phyloP scores from a whole-genome alignment of 2,329 filamentous ascomycete genomes.

The Leptodontidium sp. region DNA sequence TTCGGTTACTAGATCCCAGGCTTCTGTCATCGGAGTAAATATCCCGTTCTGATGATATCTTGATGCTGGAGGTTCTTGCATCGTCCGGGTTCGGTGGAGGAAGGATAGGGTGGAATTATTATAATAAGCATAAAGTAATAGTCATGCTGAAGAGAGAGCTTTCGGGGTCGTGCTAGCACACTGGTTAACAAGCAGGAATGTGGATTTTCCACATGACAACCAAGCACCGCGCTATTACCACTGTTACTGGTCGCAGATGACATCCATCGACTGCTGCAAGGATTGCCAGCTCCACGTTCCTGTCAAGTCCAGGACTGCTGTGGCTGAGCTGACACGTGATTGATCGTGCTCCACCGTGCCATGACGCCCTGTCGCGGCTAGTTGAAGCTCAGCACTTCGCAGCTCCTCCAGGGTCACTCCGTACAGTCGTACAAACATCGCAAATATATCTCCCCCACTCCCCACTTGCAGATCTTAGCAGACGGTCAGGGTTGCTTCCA shows the following conservation, averaged over 20 bases:
- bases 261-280: too few relatives aligned
- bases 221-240: too few relatives aligned
- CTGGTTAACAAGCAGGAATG: too few relatives aligned
- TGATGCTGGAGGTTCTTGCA: neutral
- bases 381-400: neutral
- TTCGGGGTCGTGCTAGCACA: too few relatives aligned
- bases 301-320: too few relatives aligned
- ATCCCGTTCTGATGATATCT: neutral
- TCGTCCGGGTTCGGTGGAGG: neutral
- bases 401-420: neutral
- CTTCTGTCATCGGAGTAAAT: neutral
- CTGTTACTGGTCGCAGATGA: too few relatives aligned
- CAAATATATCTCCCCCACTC: neutral
- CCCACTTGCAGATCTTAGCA: constrained; percentile 14
- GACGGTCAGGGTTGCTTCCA: constrained; percentile 1
- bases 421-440: neutral
- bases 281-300: too few relatives aligned
- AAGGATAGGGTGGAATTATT: constrained; percentile 14
- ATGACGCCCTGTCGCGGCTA: neutral
- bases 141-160: too few relatives aligned
- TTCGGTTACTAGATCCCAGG: constrained; percentile 3
- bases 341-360: neutral
- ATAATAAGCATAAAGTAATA: neutral
- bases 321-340: too few relatives aligned
- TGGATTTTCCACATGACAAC: too few relatives aligned